These are phyloP conservation scores for Trifolium fragiferum DNA, from an alignment of 306 rosid genomes.

Conservation along the genomic window DNA sequence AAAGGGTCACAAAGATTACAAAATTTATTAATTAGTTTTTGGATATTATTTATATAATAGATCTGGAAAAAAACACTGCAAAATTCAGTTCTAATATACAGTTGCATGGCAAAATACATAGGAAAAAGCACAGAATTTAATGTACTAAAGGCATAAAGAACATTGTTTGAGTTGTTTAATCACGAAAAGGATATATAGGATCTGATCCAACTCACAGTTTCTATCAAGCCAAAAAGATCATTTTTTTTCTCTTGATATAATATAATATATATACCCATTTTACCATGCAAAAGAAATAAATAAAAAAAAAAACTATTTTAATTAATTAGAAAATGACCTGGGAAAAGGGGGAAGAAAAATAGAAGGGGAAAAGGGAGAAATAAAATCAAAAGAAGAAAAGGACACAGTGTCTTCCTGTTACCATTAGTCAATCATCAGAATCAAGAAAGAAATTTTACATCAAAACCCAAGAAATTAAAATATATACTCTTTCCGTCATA, in stretches of 20 bases:
- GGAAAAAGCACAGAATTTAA: slow-evolving; percentile 69
- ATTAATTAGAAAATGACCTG: slow-evolving; percentile 16
- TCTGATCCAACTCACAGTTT: slow-evolving; percentile 60
- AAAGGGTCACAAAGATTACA: slow-evolving; percentile 36
- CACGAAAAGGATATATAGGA: slow-evolving; percentile 51
- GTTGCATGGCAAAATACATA: slow-evolving; percentile 44
- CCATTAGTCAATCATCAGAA: slow-evolving; percentile 51
- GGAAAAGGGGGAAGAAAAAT: slow-evolving; percentile 5
- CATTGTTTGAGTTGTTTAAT: slow-evolving; percentile 84
- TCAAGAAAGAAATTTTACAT: slow-evolving; percentile 51
- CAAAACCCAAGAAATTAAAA: background rate
- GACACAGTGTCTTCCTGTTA: slow-evolving; percentile 37
- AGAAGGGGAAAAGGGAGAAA: background rate
- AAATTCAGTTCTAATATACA: slow-evolving; percentile 44
- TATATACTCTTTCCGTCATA: too few species aligned
- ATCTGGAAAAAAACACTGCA: slow-evolving; percentile 55
- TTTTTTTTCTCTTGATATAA: slow-evolving; percentile 21
- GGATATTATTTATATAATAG: slow-evolving; percentile 34
- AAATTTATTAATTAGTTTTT: slow-evolving; percentile 1
- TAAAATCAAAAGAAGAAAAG: slow-evolving; percentile 23
- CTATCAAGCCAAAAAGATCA: slow-evolving; percentile 49
- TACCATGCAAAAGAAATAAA: slow-evolving; percentile 54
- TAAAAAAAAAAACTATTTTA: background rate
- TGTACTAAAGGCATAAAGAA: slow-evolving; percentile 80
- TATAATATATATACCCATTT: slow-evolving; percentile 29